Base-by-base conservation (phyloP, 495 filamentous ascomycete species). In the Astrothelium subdiscretum region DNA sequence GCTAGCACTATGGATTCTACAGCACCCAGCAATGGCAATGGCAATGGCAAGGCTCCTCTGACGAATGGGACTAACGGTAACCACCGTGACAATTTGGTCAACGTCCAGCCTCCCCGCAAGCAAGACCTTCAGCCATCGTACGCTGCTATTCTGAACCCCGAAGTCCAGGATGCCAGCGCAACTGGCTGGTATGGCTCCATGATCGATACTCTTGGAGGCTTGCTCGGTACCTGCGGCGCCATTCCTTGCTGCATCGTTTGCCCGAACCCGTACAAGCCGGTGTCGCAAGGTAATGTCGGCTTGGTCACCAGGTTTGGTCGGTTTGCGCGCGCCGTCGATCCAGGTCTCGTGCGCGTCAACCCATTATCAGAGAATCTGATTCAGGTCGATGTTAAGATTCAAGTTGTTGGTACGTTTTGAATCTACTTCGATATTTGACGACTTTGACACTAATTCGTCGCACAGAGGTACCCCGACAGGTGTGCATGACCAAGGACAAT, bases 401-500 rank as follows among this genome's bases (percentile, higher is more conserved):
- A 99, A 77, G 95, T 97, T 68, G 91, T 91, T 73, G 85, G 81
- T 84, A 80, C 62, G 82, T 79, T 51, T 27, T 58, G 22, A 32
- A 59, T 31, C 51, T 58, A 52, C 31, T 58, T 20, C 26, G 27
- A 20, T 32, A 48, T 11, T 44, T 15, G 13, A 18, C 29, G 51
- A 35, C 27, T 60, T 24, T 13, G 27, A 42, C 44, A 38, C 58
- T 64, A 58, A 67, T 15, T 26, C 27, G 24, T 29, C 31, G 31
- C 40, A 58, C 74, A 81, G 90, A 99, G 80, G 94, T 98, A 5
- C 94, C 94, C 6, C 83, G 90, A 72, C 94, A 99, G 77, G 83
- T 92, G 68, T 97, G 92, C 82, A 99, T 99, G 92, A 99, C 95
- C 74, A 97, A 96, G 76, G 94, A 99, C 78, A 97, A 97, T 68